A percentile compares a stretch with the other conserved stretches of the same genome.
phyloP scores from a whole-genome alignment of 176 grass and related monocot genomes.

The Coix lacrymajobi region DNA sequence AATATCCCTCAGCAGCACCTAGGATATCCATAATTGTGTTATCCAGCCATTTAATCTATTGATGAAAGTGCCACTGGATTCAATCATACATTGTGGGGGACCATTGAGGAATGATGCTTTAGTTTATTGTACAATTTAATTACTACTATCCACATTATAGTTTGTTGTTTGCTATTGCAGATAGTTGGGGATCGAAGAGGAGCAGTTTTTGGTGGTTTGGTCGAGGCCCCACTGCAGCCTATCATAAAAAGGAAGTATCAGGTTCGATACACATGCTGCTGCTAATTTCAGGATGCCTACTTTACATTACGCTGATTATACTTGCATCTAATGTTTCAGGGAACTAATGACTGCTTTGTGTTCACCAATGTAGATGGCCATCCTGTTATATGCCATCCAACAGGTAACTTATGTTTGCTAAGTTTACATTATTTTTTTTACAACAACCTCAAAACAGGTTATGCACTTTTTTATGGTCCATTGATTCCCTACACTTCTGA shows the following conservation, averaged over 20 bases:
- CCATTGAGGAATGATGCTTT: background rate
- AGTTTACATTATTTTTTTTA: background rate
- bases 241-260: conserved; percentile 95
- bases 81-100: background rate
- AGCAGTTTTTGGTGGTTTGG: conserved; percentile 95
- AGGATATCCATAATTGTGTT: background rate
- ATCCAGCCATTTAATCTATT: background rate
- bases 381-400: conserved; percentile 85
- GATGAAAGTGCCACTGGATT: background rate
- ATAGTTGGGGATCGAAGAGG: conserved; percentile 84
- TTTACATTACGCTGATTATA: conserved; percentile 7
- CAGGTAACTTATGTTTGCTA: conserved; percentile 46
- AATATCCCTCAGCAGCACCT: background rate
- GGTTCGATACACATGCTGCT: conserved; percentile 34
- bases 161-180: conserved; percentile 29
- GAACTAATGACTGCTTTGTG: conserved; percentile 78
- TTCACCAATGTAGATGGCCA: conserved; percentile 67
- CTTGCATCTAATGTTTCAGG: conserved; percentile 45
- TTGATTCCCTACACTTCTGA: background rate
- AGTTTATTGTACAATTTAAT: background rate
- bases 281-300: conserved; percentile 3
- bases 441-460: background rate
- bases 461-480: background rate
- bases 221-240: conserved; percentile 79
- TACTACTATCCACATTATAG: background rate